Conservation (phyloP, 2,329 filamentous ascomycete genomes). For the Cladophialophora bantiana region DNA sequence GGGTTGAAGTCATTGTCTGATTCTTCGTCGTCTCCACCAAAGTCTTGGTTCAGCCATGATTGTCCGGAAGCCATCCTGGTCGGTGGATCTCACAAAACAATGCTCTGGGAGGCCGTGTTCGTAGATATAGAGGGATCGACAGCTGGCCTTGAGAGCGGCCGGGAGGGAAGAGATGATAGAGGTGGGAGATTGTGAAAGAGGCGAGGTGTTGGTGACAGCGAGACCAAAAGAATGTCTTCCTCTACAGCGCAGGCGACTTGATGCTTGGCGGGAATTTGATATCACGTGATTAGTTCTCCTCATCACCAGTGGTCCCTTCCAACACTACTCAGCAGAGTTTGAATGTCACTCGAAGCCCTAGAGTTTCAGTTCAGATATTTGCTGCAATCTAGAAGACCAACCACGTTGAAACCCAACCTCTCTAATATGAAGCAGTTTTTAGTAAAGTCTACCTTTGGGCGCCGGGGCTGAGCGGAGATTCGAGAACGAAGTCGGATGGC, state of each 20-base stretch:
- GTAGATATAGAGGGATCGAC: neutral
- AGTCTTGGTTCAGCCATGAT: slow-evolving; percentile 57
- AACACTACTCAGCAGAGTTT: too few relatives aligned
- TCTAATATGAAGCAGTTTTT: too few relatives aligned
- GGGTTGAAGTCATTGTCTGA: slow-evolving; percentile 92
- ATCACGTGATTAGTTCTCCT: slow-evolving; percentile 9
- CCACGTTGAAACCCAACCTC: too few relatives aligned
- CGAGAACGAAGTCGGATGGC: too few relatives aligned
- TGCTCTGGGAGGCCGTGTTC: neutral
- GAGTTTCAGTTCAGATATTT: too few relatives aligned
- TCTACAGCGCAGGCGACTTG: slow-evolving; percentile 8
- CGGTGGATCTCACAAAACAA: neutral
- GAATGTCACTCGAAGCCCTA: too few relatives aligned
- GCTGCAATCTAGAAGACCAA: too few relatives aligned
- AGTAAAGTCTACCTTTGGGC: too few relatives aligned
- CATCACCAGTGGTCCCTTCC: too few relatives aligned
- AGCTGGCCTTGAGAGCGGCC: neutral
- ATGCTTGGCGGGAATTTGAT: slow-evolving; percentile 14
- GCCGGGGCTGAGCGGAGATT: too few relatives aligned
- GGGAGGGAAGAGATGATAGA: neutral
- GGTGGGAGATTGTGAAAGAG: neutral
- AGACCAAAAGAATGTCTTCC: slow-evolving; percentile 16
- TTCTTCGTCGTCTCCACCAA: slow-evolving; percentile 61
- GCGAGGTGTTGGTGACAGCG: slow-evolving; percentile 8
- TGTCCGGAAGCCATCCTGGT: slow-evolving; percentile 46